Evolutionary conservation across 2,329 filamentous ascomycete genomes (phyloP), one percentile per base, ranked within the genome.

Genomic region (Colletotrichum aenigma): DNA sequence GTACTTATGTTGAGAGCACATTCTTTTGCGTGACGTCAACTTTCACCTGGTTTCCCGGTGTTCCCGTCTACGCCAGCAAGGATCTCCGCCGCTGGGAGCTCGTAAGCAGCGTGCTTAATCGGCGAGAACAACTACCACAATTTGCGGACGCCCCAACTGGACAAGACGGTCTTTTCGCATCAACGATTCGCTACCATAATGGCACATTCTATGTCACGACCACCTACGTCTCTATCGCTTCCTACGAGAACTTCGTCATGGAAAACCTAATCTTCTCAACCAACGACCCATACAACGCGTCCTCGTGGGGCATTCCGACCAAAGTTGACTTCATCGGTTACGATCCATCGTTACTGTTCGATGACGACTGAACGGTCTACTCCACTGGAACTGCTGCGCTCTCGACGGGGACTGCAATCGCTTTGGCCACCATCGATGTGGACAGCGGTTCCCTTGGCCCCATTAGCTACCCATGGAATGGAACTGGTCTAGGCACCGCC

Each of bases 11-110:
- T n/a, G 77, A 81, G 13, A 79, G 78, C 4, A 80, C 77, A 4
- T 83, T 80, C 77, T 83, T 81, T 73, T 78, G 81, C 61, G 88
- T 91, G 77, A 90, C 89, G 79, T 90, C 91, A 4, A 88, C 89
- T n/a, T 91, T 91, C 78, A 91, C 91, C 79, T 87, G 91, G 10
- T 92, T 92, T 78, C 86, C 91, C 0, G 90, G 91, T 24, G 82
- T 86, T 1, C 88, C 89, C 65, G 82, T 82, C 30, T 82, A 82
- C 67, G 80, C 80, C 26, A 84, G 82, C 7, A 80, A 80, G 38
- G 81, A 85, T 62, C 77, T 85, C 1, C 55, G 77, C 12, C 77
- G 78, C 60, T 83, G 82, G 82, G 77, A 80, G 56, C 81, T 81
- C 60, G 79, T 83, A 16, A 78, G 79, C 60, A 48, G 66, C 21